Evolutionary conservation across 139 green algal genomes (phyloP), one percentile per base, ranked within the genome.

Genomic region (Chlamydomonas incerta): DNA sequence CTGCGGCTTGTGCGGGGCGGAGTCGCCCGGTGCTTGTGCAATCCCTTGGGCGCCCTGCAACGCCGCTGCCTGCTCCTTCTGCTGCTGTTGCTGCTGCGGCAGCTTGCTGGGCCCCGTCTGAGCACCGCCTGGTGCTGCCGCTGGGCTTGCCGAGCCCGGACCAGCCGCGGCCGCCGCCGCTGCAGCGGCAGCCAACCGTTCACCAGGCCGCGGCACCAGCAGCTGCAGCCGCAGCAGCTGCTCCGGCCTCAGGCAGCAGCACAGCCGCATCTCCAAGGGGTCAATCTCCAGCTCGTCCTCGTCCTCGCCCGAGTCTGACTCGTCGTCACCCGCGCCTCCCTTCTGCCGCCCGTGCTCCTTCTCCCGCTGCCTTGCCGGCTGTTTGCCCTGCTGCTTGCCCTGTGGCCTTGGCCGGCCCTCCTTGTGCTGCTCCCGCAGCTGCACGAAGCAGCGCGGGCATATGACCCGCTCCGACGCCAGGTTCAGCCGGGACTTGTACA

Each of bases 241-340:
- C 63, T 83, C 77, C 2, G 4, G 34, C 5, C 77, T 41, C 77
- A 83, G 77, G 65, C 77, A 83, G 62, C 77, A 83, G 46, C 31
- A 74, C 63, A 83, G 65, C 26, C 18, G 10, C 46, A 74, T 26
- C 15, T 60, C 63, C 2, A 29, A 34, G 2, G 62, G 11, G 20
- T 72, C 58, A 23, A 60, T 50, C 6, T 8, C 41, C 41, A 13
- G 41, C 6, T 50, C 41, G 41, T 8, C 41, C 41, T 50, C 41
- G 8, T 8, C 63, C 24, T 4, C 26, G 28, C 17, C 62, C 24
- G 28, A 14, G n/a, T 35, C 62, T 10, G 28, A 10, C 28, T 11
- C 58, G 23, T 11, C 18, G 5, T 8, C 35, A n/a, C 18, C 28
- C 28, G 60, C 37, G 3, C 37, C 35, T 37, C 60, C 57, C 35